Conservation (phyloP, 306 rosid species). For the Prinsepia uniflora region DNA sequence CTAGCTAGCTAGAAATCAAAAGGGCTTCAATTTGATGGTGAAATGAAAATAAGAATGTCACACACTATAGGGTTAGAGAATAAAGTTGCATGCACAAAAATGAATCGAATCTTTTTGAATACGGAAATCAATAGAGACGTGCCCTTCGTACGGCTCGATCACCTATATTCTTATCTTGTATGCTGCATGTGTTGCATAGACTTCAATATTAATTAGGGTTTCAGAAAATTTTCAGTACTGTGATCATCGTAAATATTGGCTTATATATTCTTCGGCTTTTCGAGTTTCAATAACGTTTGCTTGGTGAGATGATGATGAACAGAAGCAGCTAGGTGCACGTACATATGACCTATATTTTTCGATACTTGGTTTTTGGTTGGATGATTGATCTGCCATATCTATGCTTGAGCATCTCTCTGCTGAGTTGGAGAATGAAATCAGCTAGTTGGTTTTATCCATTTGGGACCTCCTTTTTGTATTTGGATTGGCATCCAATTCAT, state of each 20-base stretch:
- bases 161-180: background rate
- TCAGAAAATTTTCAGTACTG: no score
- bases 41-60: constrained; percentile 39
- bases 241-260: no score
- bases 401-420: constrained; percentile 28
- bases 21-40: constrained; percentile 12
- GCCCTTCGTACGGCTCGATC: constrained; percentile 58
- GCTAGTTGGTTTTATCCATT: constrained; percentile 58
- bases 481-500: constrained; percentile 43
- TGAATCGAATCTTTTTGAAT: constrained; percentile 4
- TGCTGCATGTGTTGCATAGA: no score
- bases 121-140: constrained; percentile 35
- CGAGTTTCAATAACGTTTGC: background rate
- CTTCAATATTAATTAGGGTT: no score
- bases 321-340: background rate
- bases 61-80: background rate
- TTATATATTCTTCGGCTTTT: no score
- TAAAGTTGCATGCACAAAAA: background rate
- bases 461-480: constrained; percentile 45
- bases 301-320: background rate
- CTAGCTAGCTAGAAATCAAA: background rate
- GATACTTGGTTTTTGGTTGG: background rate
- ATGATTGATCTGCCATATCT: constrained; percentile 1
- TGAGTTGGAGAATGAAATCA: constrained; percentile 35
- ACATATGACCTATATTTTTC: background rate